A percentile compares a stretch with the other conserved stretches of the same genome.
These are phyloP conservation scores for Anacardium occidentale DNA, from an alignment of 345 rosid genomes.

Conservation along the genomic window DNA sequence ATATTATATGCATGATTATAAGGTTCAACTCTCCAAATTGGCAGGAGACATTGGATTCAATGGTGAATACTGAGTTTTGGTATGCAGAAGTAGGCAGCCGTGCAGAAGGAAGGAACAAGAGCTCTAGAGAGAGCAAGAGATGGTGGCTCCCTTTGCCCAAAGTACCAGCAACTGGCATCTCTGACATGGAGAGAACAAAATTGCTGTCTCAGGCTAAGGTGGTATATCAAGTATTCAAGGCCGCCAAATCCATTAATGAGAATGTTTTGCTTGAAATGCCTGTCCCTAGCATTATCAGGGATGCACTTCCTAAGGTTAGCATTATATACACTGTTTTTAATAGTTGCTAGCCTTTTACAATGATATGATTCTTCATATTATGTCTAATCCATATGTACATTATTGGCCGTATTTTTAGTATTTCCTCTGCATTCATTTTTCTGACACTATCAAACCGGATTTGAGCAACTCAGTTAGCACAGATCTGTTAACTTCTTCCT, in stretches of 20 bases:
- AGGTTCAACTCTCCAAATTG: constrained; percentile 10
- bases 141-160: constrained; percentile 99
- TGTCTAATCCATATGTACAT: background rate
- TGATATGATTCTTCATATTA: background rate
- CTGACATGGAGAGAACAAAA: constrained; percentile 65
- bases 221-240: constrained; percentile 91
- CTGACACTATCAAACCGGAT: too few species aligned
- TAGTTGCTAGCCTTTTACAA: background rate
- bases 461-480: too few species aligned
- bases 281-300: constrained; percentile 61
- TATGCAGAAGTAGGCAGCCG: constrained; percentile 79
- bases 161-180: constrained; percentile 77
- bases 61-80: constrained; percentile 90
- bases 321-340: background rate
- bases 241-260: constrained; percentile 82
- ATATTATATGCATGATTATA: background rate
- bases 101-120: constrained; percentile 73
- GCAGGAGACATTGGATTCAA: constrained; percentile 82
- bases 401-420: too few species aligned
- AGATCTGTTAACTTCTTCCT: too few species aligned
- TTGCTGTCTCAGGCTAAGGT: constrained; percentile 51
- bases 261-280: constrained; percentile 87
- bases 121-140: constrained; percentile 67
- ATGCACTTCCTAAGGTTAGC: constrained; percentile 79
- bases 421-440: too few species aligned